These are phyloP conservation scores for Pleurotus eryngii DNA, from an alignment of 768 basidiomycete genomes.

Conservation along the genomic window DNA sequence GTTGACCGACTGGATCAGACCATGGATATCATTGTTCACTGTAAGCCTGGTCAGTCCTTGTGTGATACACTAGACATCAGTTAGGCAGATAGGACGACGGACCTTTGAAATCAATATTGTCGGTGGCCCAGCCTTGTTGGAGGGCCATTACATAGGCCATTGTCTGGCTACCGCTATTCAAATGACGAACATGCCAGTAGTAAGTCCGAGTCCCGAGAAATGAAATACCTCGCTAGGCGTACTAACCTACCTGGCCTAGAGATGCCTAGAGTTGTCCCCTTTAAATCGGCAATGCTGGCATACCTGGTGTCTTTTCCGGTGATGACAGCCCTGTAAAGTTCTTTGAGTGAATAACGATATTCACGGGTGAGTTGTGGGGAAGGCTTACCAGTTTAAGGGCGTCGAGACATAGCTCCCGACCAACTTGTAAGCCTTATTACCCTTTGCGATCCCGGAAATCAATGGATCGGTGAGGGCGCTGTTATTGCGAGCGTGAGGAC, in stretches of 20 bases:
- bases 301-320: constrained; percentile 75
- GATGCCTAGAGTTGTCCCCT: constrained; percentile 84
- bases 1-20: constrained; percentile 84
- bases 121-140: constrained; percentile 76
- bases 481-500: background rate
- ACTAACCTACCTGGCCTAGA: constrained; percentile 78
- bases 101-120: constrained; percentile 72
- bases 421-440: constrained; percentile 83
- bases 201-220: background rate
- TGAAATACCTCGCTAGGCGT: background rate
- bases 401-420: constrained; percentile 90
- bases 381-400: constrained; percentile 74
- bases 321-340: constrained; percentile 76
- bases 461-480: constrained; percentile 90
- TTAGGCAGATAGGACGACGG: constrained; percentile 5
- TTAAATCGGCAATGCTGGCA: constrained; percentile 67
- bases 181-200: background rate
- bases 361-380: constrained; percentile 11
- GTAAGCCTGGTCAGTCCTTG: background rate
- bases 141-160: constrained; percentile 96
- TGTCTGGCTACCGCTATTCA: constrained; percentile 75
- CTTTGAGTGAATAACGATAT: background rate
- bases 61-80: background rate
- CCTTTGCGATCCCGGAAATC: constrained; percentile 90
- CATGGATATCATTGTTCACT: constrained; percentile 83